phyloP scores from a whole-genome alignment of 2,329 filamentous ascomycete genomes.

The Epichloe gansuensis region DNA sequence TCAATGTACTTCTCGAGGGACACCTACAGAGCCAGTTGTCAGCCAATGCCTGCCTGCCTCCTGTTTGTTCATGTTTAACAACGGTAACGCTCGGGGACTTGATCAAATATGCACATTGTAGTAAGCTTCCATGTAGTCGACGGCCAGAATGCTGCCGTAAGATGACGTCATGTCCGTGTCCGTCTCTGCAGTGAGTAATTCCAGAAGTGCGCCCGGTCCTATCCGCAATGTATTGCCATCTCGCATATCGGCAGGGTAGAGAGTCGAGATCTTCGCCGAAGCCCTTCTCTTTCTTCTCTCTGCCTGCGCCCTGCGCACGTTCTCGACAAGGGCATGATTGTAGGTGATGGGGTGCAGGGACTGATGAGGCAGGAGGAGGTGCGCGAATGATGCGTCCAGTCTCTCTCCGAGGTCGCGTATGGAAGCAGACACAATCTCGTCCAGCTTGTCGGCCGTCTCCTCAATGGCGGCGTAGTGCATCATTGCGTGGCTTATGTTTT shows the following conservation, averaged over 20 bases:
- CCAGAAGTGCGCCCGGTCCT: neutral
- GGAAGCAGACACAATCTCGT: conserved; percentile 8
- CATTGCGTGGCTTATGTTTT: conserved; percentile 2
- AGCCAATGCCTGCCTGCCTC: neutral
- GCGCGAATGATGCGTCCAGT: conserved; percentile 27
- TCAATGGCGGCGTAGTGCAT: conserved; percentile 9
- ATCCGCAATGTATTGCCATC: neutral
- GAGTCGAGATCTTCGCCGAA: conserved; percentile 4
- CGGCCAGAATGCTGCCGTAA: conserved; percentile 4
- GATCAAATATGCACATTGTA: conserved; percentile 21
- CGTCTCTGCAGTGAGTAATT: neutral
- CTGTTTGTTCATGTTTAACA: neutral
- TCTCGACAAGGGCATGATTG: conserved; percentile 33
- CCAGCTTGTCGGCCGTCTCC: conserved; percentile 8
- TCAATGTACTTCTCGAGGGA: conserved; percentile 10
- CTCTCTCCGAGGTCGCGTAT: conserved; percentile 9
- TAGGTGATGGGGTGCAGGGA: conserved; percentile 39
- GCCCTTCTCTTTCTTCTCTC: conserved; percentile 5
- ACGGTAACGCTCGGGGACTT: neutral
- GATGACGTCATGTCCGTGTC: neutral
- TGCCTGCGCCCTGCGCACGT: conserved; percentile 19
- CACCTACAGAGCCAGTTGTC: conserved; percentile 5
- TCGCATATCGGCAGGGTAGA: neutral
- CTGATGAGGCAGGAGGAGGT: conserved; percentile 33
- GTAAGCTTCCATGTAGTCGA: conserved; percentile 28